Base-by-base conservation (phyloP, 495 filamentous ascomycete genomes). In the Annulohypoxylon bovei region DNA sequence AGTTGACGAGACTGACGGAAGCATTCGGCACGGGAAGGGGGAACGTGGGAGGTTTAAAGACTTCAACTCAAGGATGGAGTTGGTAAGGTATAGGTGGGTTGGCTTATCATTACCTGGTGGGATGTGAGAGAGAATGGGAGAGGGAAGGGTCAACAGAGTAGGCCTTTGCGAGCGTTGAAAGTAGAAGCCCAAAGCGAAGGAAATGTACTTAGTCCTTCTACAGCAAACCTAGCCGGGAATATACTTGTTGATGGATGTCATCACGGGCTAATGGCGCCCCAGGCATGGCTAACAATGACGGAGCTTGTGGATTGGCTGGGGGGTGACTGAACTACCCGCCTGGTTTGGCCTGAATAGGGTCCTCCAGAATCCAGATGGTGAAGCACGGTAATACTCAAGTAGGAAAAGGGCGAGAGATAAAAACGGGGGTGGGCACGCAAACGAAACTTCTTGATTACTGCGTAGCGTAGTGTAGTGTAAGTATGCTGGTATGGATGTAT, bases 391-490 rank as follows among this genome's bases (percentile, higher is more conserved):
- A 72, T 72, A 72, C 70, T 72, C 70, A 72, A 72, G 54, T 72
- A 73, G 69, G 75, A 59, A 73, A 74, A 76, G 71, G 68, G 56
- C 68, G 71, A 75, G 72, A 78, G 71, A 76, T 57, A 67, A 50
- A 58, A 62, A 64, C 44, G 62, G 60, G 71, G 74, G 71, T 76
- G 72, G 74, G 74, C 65, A 62, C 58, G 68, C 57, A 67, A 75
- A 68, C 42, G 39, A 62, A 66, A 27, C 28, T 27, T 55, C 58
- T 64, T 67, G 69, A 72, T 71, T 71, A 71, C 69, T 72, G 64
- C 59, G 53, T 65, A 30, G 16, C 30, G 37, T 57, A 30, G 30
- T 33, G 30, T 22, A 33, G 27, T 33, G 52, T 55, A 30, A 22
- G 52, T 55, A 8, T 23, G 20, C 30, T 32, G 42, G 44, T 49